phyloP scores from a whole-genome alignment of 2,329 filamentous ascomycete genomes.

The Colletotrichum godetiae region DNA sequence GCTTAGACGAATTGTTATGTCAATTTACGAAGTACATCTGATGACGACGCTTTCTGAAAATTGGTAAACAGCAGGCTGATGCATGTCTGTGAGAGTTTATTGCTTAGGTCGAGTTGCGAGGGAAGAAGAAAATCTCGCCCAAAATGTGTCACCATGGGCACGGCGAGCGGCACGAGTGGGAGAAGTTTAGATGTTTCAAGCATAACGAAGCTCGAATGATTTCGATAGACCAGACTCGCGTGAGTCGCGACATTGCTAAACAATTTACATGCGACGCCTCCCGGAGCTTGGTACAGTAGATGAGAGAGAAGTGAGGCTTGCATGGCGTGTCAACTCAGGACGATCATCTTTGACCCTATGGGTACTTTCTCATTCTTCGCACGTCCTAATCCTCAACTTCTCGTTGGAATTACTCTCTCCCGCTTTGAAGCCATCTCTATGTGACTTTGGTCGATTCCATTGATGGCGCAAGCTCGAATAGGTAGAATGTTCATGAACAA shows the following conservation, averaged over 20 bases:
- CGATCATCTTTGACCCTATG: too few species aligned
- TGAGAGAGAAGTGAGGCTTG: neutral
- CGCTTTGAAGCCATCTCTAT: too few species aligned
- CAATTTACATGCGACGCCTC: neutral
- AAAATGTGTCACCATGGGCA: neutral
- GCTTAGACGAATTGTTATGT: neutral
- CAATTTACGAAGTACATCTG: too few species aligned
- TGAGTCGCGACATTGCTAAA: neutral
- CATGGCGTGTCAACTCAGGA: neutral
- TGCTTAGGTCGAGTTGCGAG: neutral
- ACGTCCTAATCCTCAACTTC: neutral
- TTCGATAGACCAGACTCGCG: too few species aligned
- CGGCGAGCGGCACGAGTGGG: neutral
- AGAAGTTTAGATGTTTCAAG: neutral
- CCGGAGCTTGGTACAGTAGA: neutral
- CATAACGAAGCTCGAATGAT: neutral
- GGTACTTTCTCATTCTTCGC: neutral
- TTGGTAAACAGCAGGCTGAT: neutral
- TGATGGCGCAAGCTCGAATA: neutral
- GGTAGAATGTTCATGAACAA: neutral
- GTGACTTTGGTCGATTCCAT: neutral
- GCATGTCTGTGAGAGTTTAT: neutral
- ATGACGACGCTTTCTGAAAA: neutral
- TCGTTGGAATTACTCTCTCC: neutral
- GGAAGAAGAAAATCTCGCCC: neutral